phyloP scores from a whole-genome alignment of 1,139 yeast species.

The Trichomonascaceae sp. region DNA sequence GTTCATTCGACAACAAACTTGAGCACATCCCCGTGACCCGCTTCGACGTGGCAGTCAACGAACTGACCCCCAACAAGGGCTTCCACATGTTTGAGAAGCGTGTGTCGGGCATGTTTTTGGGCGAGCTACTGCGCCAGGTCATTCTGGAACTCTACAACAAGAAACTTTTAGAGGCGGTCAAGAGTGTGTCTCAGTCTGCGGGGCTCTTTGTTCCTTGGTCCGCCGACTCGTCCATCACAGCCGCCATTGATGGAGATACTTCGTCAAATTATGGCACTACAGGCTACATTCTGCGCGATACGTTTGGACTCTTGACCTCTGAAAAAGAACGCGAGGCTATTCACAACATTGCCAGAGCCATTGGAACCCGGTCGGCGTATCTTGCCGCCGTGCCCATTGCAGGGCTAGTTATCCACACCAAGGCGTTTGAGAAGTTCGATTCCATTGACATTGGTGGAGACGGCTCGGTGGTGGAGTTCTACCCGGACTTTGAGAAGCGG shows the following conservation, averaged over 20 bases:
- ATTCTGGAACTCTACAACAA: slow-evolving; percentile 51
- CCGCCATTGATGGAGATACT: slow-evolving; percentile 72
- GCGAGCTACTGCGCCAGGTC: slow-evolving; percentile 69
- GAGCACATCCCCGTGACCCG: slow-evolving; percentile 59
- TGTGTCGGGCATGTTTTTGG: slow-evolving; percentile 87
- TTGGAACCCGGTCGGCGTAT: slow-evolving; percentile 74
- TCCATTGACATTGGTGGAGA: slow-evolving; percentile 89
- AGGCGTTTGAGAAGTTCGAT: slow-evolving; percentile 36
- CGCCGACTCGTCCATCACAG: slow-evolving; percentile 68
- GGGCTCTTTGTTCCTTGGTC: slow-evolving; percentile 54
- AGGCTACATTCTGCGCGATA: slow-evolving; percentile 28
- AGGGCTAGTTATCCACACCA: slow-evolving; percentile 50
- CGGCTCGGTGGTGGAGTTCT: slow-evolving; percentile 85
- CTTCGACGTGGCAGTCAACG: slow-evolving; percentile 61
- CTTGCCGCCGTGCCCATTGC: slow-evolving; percentile 82
- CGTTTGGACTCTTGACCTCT: slow-evolving; percentile 41
- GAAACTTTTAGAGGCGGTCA: slow-evolving; percentile 29
- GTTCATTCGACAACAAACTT: slow-evolving; percentile 78
- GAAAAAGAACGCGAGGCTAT: slow-evolving; percentile 57
- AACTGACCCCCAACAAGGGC: slow-evolving; percentile 65
- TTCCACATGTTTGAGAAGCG: slow-evolving; percentile 88
- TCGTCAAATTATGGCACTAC: slow-evolving; percentile 57
- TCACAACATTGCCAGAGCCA: slow-evolving; percentile 60
- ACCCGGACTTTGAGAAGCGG: slow-evolving; percentile 73
- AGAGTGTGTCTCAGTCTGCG: background rate